Evolutionary conservation across 1,284 basidiomycete genomes (phyloP).

Genomic region (Polyporus tsugae): DNA sequence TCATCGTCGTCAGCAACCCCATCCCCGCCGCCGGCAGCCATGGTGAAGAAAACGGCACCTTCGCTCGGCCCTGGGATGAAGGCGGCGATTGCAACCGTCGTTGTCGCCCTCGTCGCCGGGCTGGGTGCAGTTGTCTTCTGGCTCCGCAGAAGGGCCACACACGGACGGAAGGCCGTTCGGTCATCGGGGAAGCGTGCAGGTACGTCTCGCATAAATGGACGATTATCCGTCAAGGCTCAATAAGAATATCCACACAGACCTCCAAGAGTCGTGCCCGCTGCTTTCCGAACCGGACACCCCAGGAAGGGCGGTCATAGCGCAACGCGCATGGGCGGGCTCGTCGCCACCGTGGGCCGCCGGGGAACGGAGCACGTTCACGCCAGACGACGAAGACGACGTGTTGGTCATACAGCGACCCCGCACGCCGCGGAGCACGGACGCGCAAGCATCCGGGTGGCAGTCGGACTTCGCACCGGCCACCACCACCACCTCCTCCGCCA

Average conservation of each 20-base stretch:
- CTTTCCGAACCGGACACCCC: background rate
- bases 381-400: background rate
- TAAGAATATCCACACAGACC: background rate
- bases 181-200: background rate
- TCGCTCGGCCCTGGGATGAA: background rate
- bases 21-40: background rate
- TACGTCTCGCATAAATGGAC: background rate
- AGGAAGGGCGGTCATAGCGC: background rate
- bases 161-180: background rate
- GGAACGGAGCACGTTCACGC: background rate
- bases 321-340: background rate
- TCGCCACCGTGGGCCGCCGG: background rate
- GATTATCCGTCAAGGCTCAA: background rate
- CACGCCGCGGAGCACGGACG: background rate
- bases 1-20: background rate
- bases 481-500: background rate
- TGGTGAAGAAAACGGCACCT: background rate
- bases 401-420: background rate
- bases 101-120: background rate
- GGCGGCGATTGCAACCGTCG: background rate
- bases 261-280: constrained; percentile 3
- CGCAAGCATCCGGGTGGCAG: background rate
- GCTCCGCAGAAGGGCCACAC: background rate
- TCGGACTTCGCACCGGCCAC: background rate
- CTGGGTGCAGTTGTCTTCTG: background rate